Evolutionary conservation across 371 early-diverging fungal genomes (phyloP).

Genomic region (Coemansia sp.): DNA sequence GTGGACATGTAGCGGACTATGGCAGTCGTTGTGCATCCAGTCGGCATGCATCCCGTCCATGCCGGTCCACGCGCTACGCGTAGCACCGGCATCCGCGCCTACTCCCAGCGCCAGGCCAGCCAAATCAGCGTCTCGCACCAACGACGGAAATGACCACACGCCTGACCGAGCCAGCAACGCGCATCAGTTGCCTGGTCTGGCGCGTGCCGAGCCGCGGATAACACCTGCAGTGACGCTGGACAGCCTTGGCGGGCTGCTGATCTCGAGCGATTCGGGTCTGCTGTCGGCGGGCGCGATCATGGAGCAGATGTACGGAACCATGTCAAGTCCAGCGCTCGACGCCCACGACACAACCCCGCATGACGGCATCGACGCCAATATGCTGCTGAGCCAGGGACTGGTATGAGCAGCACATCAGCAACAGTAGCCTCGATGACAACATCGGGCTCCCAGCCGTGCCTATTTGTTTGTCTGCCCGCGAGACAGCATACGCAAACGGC

Average conservation of each 20-base stretch:
- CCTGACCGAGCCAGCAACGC: not conserved
- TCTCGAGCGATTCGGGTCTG: conserved; percentile 6
- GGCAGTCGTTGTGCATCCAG: conserved; percentile 27
- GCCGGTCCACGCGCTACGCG: conserved; percentile 13
- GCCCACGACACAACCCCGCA: not conserved
- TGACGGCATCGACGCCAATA: conserved; percentile 9
- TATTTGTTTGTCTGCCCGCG: too few species aligned
- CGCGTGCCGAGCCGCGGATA: not conserved
- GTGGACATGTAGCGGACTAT: conserved; percentile 25
- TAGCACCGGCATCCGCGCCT: not conserved
- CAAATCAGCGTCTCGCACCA: not conserved
- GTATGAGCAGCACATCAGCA: too few species aligned
- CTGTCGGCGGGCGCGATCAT: conserved; percentile 6
- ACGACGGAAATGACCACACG: not conserved
- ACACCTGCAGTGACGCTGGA: not conserved
- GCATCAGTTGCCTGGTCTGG: not conserved
- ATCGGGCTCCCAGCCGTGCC: too few species aligned
- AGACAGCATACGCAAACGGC: too few species aligned
- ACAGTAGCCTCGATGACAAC: too few species aligned
- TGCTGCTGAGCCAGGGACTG: not conserved
- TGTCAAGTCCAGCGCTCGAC: conserved; percentile 3
- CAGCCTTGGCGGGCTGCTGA: conserved; percentile 16
- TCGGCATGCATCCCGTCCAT: conserved; percentile 10
- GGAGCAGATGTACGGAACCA: conserved; percentile 16
- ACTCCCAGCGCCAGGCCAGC: not conserved